A percentile compares a stretch with the other conserved stretches of the same genome.
phyloP scores from a whole-genome alignment of 257 asterid genomes.

The Cordia subcordata region DNA sequence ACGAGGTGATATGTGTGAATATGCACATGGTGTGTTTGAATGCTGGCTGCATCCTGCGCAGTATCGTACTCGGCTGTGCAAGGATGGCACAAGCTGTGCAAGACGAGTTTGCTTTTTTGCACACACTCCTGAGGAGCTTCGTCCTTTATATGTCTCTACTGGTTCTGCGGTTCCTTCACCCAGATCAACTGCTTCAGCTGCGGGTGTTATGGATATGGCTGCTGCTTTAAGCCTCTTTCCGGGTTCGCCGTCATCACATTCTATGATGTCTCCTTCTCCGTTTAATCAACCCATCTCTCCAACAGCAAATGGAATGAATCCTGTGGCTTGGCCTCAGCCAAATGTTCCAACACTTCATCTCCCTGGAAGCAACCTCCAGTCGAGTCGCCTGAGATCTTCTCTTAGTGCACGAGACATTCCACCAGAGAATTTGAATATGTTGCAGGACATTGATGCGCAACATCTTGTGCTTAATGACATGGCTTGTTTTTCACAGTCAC shows the following conservation, averaged over 20 bases:
- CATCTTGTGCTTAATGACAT: conserved; percentile 57
- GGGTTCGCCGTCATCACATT: conserved; percentile 74
- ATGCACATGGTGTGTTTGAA: conserved; percentile 97
- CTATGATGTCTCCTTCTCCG: conserved; percentile 70
- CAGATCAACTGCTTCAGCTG: conserved; percentile 65
- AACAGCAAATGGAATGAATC: conserved; percentile 62
- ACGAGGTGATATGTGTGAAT: conserved; percentile 98
- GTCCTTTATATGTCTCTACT: conserved; percentile 84
- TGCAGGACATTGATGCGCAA: conserved; percentile 64
- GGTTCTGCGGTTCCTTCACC: conserved; percentile 97
- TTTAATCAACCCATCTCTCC: conserved; percentile 75
- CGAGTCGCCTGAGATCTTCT: conserved; percentile 89
- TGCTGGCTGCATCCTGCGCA: conserved; percentile 99
- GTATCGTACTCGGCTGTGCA: conserved; percentile 81
- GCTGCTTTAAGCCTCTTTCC: conserved; percentile 70
- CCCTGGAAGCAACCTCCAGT: conserved; percentile 87
- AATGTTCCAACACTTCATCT: conserved; percentile 83
- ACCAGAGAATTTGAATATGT: conserved; percentile 41
- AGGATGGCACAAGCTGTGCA: conserved; percentile 80
- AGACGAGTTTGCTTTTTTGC: conserved; percentile 94
- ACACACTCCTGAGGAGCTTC: conserved; percentile 84
- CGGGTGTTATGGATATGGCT: conserved; percentile 93
- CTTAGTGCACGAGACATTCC: conserved; percentile 82
- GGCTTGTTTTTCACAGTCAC: conserved; percentile 53
- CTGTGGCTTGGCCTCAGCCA: conserved; percentile 71